Evolutionary conservation across 2,329 filamentous ascomycete genomes (phyloP).

Genomic region (Didymella glomerata): DNA sequence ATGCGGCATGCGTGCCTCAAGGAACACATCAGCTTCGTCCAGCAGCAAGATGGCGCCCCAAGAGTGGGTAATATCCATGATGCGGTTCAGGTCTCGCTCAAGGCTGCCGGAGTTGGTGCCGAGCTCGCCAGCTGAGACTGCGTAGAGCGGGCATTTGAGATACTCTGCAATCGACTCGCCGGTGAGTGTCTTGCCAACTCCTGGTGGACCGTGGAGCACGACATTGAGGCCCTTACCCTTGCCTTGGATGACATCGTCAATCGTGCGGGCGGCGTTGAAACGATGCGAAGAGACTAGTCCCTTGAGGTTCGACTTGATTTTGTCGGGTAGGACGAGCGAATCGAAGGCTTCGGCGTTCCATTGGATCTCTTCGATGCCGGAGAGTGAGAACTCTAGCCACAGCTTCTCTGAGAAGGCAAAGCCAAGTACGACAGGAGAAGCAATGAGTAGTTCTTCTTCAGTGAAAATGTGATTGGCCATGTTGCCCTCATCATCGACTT

Average conservation of each 20-base stretch:
- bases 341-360: conserved; percentile 88
- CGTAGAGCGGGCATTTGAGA: conserved; percentile 82
- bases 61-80: conserved; percentile 83
- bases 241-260: conserved; percentile 75
- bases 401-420: conserved; percentile 89
- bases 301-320: conserved; percentile 72
- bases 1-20: conserved; percentile 82
- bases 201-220: conserved; percentile 79
- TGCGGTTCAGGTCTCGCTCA: conserved; percentile 80
- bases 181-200: conserved; percentile 88
- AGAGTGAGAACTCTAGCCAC: conserved; percentile 88
- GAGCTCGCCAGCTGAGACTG: conserved; percentile 82
- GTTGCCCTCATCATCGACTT: conserved; percentile 54
- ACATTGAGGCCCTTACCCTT: conserved; percentile 87
- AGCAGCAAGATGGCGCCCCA: conserved; percentile 88
- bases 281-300: conserved; percentile 86
- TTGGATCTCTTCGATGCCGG: conserved; percentile 78
- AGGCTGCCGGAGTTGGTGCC: conserved; percentile 76
- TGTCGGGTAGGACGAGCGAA: conserved; percentile 74
- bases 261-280: conserved; percentile 79
- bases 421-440: conserved; percentile 83
- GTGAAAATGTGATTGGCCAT: conserved; percentile 66
- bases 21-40: conserved; percentile 70
- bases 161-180: conserved; percentile 87
- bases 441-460: conserved; percentile 84